A percentile compares a stretch with the other conserved stretches of the same genome.
Conservation (phyloP, 1,284 basidiomycete species). For the Earliella scabrosa region DNA sequence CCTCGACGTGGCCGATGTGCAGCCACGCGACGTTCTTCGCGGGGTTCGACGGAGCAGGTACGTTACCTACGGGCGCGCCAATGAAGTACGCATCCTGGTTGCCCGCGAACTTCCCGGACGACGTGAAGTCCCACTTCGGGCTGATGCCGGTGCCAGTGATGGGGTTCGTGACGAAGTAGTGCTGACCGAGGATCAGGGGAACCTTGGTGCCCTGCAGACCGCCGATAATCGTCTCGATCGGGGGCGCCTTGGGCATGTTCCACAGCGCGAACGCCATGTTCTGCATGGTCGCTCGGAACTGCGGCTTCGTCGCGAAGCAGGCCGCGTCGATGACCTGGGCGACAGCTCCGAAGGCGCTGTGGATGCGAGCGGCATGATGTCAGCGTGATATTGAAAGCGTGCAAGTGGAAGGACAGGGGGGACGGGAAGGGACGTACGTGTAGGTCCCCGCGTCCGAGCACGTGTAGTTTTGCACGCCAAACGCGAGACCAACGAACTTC, state of each 20-base stretch:
- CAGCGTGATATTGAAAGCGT: neutral
- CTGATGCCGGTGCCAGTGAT: slow-evolving; percentile 44
- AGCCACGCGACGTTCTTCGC: slow-evolving; percentile 61
- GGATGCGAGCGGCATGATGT: neutral
- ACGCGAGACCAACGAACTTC: slow-evolving; percentile 47
- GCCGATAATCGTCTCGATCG: slow-evolving; percentile 43
- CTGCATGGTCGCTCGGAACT: slow-evolving; percentile 46
- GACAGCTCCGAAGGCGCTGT: slow-evolving; percentile 50
- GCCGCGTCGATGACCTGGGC: slow-evolving; percentile 64
- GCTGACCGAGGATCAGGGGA: slow-evolving; percentile 50
- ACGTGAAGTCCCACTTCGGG: slow-evolving; percentile 64
- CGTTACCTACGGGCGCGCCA: slow-evolving; percentile 44
- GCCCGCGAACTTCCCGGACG: slow-evolving; percentile 40
- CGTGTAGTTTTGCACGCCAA: slow-evolving; percentile 47
- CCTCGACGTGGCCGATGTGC: slow-evolving; percentile 49
- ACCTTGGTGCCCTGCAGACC: slow-evolving; percentile 31
- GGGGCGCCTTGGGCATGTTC: slow-evolving; percentile 33
- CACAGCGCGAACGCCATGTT: slow-evolving; percentile 46
- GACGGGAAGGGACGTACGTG: slow-evolving; percentile 37
- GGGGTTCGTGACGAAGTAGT: slow-evolving; percentile 58
- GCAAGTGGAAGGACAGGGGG: slow-evolving; percentile 9
- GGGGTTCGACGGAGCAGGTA: slow-evolving; percentile 48
- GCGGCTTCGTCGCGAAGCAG: slow-evolving; percentile 47
- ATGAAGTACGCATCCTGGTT: slow-evolving; percentile 53
- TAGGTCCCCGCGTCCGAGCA: slow-evolving; percentile 40